Base-by-base conservation (phyloP, 768 basidiomycete species). In the Sporobolomyces roseus region DNA sequence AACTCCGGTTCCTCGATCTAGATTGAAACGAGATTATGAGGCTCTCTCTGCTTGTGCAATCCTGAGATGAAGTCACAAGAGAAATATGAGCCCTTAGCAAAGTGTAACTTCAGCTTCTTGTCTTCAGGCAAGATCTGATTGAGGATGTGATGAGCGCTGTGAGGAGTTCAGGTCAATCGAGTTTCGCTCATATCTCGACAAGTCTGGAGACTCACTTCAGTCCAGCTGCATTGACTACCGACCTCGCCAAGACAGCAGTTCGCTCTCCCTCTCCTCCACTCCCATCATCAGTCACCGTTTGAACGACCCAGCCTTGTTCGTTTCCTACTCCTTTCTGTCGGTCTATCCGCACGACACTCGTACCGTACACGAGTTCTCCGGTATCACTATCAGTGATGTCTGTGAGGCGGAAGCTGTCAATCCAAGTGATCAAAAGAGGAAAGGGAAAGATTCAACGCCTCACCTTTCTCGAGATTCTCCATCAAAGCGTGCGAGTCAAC, bases 261-360 rank as follows among this genome's bases (percentile, higher is more conserved):
- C 78, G 62, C 51, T 76, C 75, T 23, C 73, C 82, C 27, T 64
- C 68, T 2, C 68, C 68, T 14, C 68, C 68, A 29, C 23, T 33
- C 0, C 75, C 75, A 60, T 75, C 77, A 10, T 81, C 83, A 14
- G 88, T 87, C 30, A 86, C 82, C 8, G 84, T 84, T 78, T 96
- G 93, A 13, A 96, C 88, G 25, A 93, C 86, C 93, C 93, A 97
- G 2, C 93, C 92, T 25, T 82, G 80, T 54, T 83, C 82, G n/a
- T 78, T 74, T 27, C 76, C 62, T 27, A 78, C 79, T 65, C 79
- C 76, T 45, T 71, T 61, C 58, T 75, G 74, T 78, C 70, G 48
- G 77, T 99, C 96, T 9, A 99, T 82, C 35, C 96, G 85, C 23
- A 94, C 91, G 35, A 90, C 90, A 23, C 83, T 83, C 0, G 93